Percentiles rank a stretch among this genome's conserved stretches.
phyloP scores from a whole-genome alignment of 164 flowering plant genomes.

The Vitis riparia region DNA sequence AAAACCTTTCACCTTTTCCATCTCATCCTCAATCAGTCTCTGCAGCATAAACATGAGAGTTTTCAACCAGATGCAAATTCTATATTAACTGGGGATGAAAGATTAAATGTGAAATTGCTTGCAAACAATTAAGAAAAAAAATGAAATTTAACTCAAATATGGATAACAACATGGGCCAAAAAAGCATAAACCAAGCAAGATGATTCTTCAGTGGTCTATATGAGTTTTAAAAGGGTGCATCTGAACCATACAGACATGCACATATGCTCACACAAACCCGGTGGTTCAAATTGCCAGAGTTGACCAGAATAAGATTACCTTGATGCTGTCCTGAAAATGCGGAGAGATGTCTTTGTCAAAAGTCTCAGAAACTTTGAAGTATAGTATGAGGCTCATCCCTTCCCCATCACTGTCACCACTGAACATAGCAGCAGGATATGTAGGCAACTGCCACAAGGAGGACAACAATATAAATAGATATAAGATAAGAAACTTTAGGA shows the following conservation, averaged over 20 bases:
- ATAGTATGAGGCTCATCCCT: conserved; percentile 89
- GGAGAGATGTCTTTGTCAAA: conserved; percentile 62
- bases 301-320: conserved; percentile 37
- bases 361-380: conserved; percentile 74
- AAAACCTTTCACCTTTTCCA: conserved; percentile 88
- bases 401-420: conserved; percentile 88
- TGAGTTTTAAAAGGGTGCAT: no score
- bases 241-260: no score
- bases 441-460: conserved; percentile 63
- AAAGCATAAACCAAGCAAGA: no score
- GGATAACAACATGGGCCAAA: background rate
- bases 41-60: conserved; percentile 24
- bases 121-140: background rate
- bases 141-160: background rate
- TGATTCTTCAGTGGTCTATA: no score
- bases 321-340: conserved; percentile 66
- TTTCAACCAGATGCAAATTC: background rate
- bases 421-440: conserved; percentile 89
- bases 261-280: background rate
- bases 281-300: background rate
- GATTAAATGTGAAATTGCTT: no score
- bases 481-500: no score
- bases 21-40: conserved; percentile 87
- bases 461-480: background rate
- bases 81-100: no score